Evolutionary conservation across 768 basidiomycete species (phyloP), one percentile per base, ranked within the genome.

Genomic region (Suillus occidentalis): DNA sequence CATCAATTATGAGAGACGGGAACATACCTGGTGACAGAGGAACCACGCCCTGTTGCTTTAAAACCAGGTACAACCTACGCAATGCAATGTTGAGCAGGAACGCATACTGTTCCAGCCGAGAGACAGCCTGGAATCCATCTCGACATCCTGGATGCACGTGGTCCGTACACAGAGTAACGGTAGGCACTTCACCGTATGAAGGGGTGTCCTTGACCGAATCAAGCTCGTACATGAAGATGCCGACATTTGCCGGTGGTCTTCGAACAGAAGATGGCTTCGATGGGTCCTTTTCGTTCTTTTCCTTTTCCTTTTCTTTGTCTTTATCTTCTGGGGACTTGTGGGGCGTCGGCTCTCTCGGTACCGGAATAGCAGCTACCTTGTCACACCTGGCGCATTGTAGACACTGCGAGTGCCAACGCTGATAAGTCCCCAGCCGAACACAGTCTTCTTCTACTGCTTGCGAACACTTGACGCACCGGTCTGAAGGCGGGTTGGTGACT

Each of bases 371-470:
- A 31, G 94, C 91, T 34, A 81, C 81, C 73, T 89, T 92, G 10
- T 93, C 91, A 71, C 97, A 98, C 25, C 81, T 80, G 16, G 77
- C 79, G 69, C 97, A 99, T 65, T 90, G 87, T n/a, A 99, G 80
- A 74, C 97, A 99, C 39, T 91, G 84, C 2, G 94, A 92, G 77
- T 99, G 97, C 97, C 97, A 99, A 55, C 97, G 85, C 72, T 94
- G 90, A 78, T 95, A 97, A n/a, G 95, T 96, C 40, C 95, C 97
- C 36, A 97, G 79, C 64, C 97, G 85, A 53, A 94, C 92, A 72
- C 97, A 99, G 69, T 99, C 97, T 75, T 99, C 97, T 78, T 99
- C 97, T 28, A 99, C 94, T 0, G 97, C 97, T 67, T 88, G 81
- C 50, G 85, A 84, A 76, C 97, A 99, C 72, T 87, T 89, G 60